A percentile compares a stretch with the other conserved stretches of the same genome.
Conservation (phyloP, 164 flowering plant genomes). For the Annona squamosa region DNA sequence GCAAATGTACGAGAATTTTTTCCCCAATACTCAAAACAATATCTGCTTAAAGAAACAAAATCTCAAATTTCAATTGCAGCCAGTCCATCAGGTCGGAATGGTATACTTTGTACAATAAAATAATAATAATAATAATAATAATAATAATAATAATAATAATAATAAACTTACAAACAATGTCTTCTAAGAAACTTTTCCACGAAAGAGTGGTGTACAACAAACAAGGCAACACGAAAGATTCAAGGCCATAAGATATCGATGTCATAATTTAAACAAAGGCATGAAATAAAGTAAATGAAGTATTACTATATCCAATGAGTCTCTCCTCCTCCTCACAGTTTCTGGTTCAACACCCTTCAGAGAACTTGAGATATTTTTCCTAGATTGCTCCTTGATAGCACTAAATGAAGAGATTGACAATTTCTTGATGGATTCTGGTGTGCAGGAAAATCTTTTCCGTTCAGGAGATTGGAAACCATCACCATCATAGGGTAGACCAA, state of each 20-base stretch:
- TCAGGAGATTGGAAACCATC: constrained; percentile 54
- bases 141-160: no score
- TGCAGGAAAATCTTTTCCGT: constrained; percentile 20
- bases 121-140: no score
- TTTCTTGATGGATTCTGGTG: constrained; percentile 26
- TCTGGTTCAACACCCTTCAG: constrained; percentile 53
- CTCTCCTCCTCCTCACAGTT: constrained; percentile 84
- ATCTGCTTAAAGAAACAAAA: no score
- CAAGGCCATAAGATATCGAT: not conserved
- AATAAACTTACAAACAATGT: not conserved
- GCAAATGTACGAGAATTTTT: no score
- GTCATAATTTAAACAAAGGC: not conserved
- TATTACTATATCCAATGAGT: constrained; percentile 73
- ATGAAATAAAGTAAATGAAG: not conserved
- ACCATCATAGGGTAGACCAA: constrained; percentile 65
- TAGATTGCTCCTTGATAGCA: constrained; percentile 34
- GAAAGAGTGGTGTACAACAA: not conserved
- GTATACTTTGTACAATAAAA: no score
- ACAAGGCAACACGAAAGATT: not conserved
- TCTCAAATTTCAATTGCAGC: no score
- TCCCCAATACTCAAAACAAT: no score
- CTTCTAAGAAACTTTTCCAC: not conserved
- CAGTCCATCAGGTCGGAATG: no score
- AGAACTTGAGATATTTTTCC: constrained; percentile 32
- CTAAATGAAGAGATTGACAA: constrained; percentile 26